Conservation (phyloP, 2,329 filamentous ascomycete species). For the Tolypocladium inflatum region DNA sequence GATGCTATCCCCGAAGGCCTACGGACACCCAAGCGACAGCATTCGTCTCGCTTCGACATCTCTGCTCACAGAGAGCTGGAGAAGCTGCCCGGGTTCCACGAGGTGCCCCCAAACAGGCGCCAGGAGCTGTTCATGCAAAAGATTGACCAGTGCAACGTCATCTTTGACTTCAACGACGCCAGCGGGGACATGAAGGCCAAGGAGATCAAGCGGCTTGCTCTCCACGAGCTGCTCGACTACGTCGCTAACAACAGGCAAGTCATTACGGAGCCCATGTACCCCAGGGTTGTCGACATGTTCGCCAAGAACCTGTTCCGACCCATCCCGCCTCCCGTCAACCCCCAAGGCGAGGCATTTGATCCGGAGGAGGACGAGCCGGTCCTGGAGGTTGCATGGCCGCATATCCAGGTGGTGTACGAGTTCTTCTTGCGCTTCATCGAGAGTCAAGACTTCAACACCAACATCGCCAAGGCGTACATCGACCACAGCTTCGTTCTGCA, state of each 20-base stretch:
- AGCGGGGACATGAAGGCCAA: conserved; percentile 99
- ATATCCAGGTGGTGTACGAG: conserved; percentile 98
- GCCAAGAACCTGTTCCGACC: conserved; percentile 96
- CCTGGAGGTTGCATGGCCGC: conserved; percentile 95
- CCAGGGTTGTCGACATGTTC: conserved; percentile 97
- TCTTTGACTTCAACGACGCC: conserved; percentile 98
- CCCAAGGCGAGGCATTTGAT: conserved; percentile 95
- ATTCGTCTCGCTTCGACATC: conserved; percentile 96
- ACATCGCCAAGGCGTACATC: conserved; percentile 97
- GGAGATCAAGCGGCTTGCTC: conserved; percentile 93
- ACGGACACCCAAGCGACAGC: conserved; percentile 89
- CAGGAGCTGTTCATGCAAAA: conserved; percentile 99
- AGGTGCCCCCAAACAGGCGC: conserved; percentile 87
- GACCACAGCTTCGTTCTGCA: conserved; percentile 96
- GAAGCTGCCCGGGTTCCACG: conserved; percentile 95
- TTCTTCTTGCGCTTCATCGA: conserved; percentile 99
- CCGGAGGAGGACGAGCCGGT: conserved; percentile 98
- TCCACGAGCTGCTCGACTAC: conserved; percentile 95
- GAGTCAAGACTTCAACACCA: conserved; percentile 99
- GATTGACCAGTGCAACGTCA: conserved; percentile 99
- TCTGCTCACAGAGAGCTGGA: conserved; percentile 94
- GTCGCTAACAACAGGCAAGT: conserved; percentile 98
- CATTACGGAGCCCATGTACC: conserved; percentile 98
- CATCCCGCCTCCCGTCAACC: conserved; percentile 93
- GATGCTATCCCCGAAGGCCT: conserved; percentile 87